Conservation (phyloP, 2,329 filamentous ascomycete species). For the Colletotrichum abscissum region DNA sequence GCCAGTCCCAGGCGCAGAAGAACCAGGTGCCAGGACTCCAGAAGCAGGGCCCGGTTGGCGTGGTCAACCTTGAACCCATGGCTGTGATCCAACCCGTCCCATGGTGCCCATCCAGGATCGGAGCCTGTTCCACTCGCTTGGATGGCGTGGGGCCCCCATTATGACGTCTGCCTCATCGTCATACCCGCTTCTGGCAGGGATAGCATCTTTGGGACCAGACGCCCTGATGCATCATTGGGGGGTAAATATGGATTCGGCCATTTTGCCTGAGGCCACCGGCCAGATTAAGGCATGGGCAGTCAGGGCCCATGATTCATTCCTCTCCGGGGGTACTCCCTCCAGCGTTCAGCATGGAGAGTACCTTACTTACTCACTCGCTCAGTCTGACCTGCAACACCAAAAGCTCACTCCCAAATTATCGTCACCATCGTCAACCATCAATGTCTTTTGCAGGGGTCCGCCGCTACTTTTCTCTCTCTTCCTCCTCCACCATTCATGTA, state of each 20-base stretch:
- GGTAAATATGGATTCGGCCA: not conserved
- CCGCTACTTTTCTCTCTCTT: not conserved
- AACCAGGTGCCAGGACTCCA: not conserved
- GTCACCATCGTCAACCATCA: not conserved
- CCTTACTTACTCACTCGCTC: not conserved
- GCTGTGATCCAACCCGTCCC: not conserved
- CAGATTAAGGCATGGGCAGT: not conserved
- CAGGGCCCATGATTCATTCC: constrained; percentile 30
- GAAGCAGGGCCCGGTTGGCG: not conserved
- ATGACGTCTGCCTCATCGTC: constrained; percentile 31
- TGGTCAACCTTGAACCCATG: not conserved
- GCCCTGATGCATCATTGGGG: constrained; percentile 8
- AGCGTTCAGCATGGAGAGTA: too few relatives aligned
- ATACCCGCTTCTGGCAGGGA: constrained; percentile 25
- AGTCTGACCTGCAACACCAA: not conserved
- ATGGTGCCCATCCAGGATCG: not conserved
- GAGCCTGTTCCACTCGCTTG: constrained; percentile 23
- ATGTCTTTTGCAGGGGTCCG: not conserved
- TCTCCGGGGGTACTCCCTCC: too few relatives aligned
- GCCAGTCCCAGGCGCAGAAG: not conserved
- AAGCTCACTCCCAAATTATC: not conserved
- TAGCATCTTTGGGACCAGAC: not conserved
- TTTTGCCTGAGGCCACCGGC: constrained; percentile 15
- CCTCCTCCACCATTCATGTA: not conserved
- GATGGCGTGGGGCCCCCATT: constrained; percentile 25